These are phyloP conservation scores for Potentilla sterilis DNA, from an alignment of 306 rosid species.

Conservation along the genomic window DNA sequence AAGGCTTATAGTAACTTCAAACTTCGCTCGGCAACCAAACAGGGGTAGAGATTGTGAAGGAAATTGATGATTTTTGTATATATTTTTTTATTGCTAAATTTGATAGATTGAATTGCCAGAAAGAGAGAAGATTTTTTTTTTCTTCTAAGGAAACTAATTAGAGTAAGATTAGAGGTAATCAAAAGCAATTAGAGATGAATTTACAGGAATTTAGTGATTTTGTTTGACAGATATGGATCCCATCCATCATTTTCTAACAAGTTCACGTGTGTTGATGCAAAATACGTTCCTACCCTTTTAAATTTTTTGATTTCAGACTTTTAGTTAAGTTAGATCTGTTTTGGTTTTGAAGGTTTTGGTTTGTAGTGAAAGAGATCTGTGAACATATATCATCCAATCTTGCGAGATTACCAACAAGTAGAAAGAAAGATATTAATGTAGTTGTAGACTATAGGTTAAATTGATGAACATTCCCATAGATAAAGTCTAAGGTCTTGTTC, in stretches of 20 bases:
- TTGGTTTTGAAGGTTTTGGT: background rate
- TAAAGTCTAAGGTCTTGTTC: background rate
- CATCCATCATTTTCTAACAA: conserved; percentile 21
- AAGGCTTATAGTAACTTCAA: background rate
- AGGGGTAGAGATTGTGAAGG: conserved; percentile 14
- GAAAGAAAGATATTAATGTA: background rate
- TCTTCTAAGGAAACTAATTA: background rate
- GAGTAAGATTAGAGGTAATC: conserved; percentile 10
- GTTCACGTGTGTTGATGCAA: conserved; percentile 27
- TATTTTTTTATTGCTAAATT: conserved; percentile 7
- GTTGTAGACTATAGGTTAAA: background rate
- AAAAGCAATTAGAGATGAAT: background rate
- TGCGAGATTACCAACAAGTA: background rate
- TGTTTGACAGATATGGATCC: background rate
- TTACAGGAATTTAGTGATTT: background rate
- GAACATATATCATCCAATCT: background rate
- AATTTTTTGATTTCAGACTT: background rate
- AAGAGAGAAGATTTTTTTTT: background rate
- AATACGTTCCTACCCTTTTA: conserved; percentile 41
- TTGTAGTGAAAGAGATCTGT: background rate
- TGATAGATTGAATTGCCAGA: background rate
- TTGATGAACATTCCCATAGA: background rate
- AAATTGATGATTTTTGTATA: conserved; percentile 12
- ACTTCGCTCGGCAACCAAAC: conserved; percentile 12
- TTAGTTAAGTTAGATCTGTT: background rate